Evolutionary conservation across 208 protist genomes (phyloP), one percentile per base, ranked within the genome.

Genomic region (Leishmania amazonensis): DNA sequence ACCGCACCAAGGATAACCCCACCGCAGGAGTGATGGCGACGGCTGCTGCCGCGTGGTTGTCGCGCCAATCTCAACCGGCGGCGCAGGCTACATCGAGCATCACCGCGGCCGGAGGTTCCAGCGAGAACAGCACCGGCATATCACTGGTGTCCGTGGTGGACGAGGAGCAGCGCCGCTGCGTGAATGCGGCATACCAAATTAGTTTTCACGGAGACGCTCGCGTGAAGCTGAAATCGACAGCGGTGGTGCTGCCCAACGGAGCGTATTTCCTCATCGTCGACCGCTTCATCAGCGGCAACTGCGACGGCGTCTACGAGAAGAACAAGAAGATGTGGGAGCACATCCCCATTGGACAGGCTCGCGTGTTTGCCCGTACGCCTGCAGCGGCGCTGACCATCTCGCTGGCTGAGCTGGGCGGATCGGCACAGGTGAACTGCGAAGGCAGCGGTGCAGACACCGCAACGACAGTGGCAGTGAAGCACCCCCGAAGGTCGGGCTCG

Each of bases 301-400:
- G 86, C 65, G 86, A 94, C 68, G 87, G 78, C n/a, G 87, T 96
- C n/a, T 97, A 97, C 79, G 78, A 78, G 7, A 89, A 86, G 58
- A 95, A 88, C 75, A 86, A 82, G 17, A 93, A 94, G 62, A 79
- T 95, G n/a, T 97, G 94, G 93, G 92, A 97, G 83, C 81, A 92
- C 42, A 85, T 97, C 9, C 94, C 94, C 9, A 72, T 90, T 1
- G 94, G 94, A 1, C 89, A 96, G 79, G 88, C 89, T 0, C 76
- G 87, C 21, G 93, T 97, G 45, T 96, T 96, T 76, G 85, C 78
- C 35, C 81, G 70, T 15, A 28, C 67, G 4, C 76, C 76, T 9
- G 47, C 64, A n/a, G 76, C 57, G 7, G 40, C 28, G 9, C 31
- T 38, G n/a, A n/a, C 40, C 38, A 21, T 79, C 8, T 47, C 21